Conservation (phyloP, 2,329 filamentous ascomycete species). For the Elsinoe australis region DNA sequence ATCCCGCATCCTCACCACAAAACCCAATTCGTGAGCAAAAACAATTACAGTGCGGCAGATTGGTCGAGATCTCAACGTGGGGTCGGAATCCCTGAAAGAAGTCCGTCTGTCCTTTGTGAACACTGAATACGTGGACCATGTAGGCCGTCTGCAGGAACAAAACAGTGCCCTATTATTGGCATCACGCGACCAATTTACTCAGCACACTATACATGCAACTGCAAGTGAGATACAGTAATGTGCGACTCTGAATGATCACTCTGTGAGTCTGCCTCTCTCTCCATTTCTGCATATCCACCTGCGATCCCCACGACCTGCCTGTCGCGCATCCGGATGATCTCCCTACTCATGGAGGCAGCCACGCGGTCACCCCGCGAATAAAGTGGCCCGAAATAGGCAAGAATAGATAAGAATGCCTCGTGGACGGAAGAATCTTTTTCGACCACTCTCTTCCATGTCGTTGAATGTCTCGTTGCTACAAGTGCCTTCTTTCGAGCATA, state of each 20-base stretch:
- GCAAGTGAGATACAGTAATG: conserved; percentile 1
- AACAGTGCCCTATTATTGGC: background rate
- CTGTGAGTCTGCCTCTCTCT: too few relatives aligned
- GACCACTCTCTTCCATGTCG: background rate
- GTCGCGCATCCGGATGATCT: background rate
- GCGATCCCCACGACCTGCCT: background rate
- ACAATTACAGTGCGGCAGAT: conserved; percentile 13
- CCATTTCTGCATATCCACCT: background rate
- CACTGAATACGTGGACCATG: background rate
- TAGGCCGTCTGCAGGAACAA: conserved; percentile 13
- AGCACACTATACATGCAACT: background rate
- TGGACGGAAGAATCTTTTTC: too few relatives aligned
- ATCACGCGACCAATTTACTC: background rate
- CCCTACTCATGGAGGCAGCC: conserved; percentile 1
- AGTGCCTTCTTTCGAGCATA: background rate
- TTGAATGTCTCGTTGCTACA: background rate
- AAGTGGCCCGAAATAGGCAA: background rate
- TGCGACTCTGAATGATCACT: background rate
- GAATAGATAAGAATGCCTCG: conserved; percentile 12
- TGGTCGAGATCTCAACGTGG: conserved; percentile 11
- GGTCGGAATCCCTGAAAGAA: too few relatives aligned
- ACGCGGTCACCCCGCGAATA: conserved; percentile 9
- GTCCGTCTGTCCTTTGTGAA: too few relatives aligned
- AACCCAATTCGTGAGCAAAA: conserved; percentile 4
- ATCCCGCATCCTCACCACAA: background rate